Conservation (phyloP, 306 rosid genomes). For the Gynostemma pentaphyllum region DNA sequence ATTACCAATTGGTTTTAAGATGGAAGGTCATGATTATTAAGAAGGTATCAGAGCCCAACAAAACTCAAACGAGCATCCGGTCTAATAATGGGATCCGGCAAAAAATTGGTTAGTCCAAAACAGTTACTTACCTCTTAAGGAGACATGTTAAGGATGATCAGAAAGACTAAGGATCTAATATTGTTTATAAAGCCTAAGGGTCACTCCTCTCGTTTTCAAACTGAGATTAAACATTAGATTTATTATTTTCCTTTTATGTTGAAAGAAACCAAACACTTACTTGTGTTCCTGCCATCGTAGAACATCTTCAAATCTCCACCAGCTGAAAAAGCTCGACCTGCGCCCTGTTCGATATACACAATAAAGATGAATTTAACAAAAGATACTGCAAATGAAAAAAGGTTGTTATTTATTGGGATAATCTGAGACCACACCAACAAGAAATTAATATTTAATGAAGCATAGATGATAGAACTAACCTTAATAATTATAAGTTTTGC, state of each 20-base stretch:
- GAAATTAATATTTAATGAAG: neutral
- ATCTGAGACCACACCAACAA: neutral
- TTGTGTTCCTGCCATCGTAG: conserved; percentile 56
- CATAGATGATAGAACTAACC: conserved; percentile 31
- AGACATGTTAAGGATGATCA: too few relatives aligned
- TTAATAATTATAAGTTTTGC: conserved; percentile 68
- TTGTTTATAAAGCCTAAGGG: too few relatives aligned
- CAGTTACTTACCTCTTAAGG: too few relatives aligned
- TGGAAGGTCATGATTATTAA: too few relatives aligned
- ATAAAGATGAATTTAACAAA: neutral
- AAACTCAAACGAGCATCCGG: too few relatives aligned
- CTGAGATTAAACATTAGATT: neutral
- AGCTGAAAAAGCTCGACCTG: conserved; percentile 87
- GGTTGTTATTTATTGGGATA: neutral
- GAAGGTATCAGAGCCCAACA: too few relatives aligned
- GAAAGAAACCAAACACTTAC: conserved; percentile 23
- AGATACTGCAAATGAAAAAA: neutral
- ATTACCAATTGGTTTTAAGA: too few relatives aligned
- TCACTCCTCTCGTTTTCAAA: too few relatives aligned
- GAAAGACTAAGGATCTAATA: too few relatives aligned
- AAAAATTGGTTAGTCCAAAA: too few relatives aligned
- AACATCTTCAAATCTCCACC: conserved; percentile 94
- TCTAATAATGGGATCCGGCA: too few relatives aligned
- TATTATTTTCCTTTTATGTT: neutral
- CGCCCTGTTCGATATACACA: conserved; percentile 35